Base-by-base conservation (phyloP, 2,329 filamentous ascomycete genomes). In the Cytospora piceicola region DNA sequence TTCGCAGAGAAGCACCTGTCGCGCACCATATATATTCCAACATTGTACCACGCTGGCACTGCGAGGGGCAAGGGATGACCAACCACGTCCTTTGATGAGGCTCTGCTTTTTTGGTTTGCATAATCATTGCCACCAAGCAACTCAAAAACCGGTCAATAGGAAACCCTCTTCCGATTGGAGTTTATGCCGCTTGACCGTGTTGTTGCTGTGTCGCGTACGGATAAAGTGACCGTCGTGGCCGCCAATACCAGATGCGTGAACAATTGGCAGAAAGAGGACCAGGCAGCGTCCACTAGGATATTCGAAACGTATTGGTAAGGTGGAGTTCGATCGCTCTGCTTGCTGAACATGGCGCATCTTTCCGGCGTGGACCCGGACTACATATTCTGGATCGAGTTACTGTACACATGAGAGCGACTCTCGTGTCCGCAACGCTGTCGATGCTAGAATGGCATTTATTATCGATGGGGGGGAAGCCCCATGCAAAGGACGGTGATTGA, bases 21-120 rank as follows among this genome's bases (percentile, higher is more conserved):
- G n/a, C n/a, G n/a, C n/a, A n/a, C n/a, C n/a, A n/a, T n/a, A n/a
- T n/a, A n/a, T 27, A 34, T 36, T 29, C 12, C 53, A 63, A 51
- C 22, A 36, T 57, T 63, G 30, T 53, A 57, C 53, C n/a, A 14
- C 53, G 56, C 51, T 32, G 46, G 52, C 52, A 34, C 27, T 34
- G 39, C 39, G 49, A 29, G 11, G 34, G 39, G 39, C 56, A 27
- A 27, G 14, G 27, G 57, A 63, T 27, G 49, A 34, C 55, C 60
- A 39, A 63, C 8, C 9, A n/a, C 15, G 14, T 29, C 29, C 20
- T 29, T 12, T 32, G n/a, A 53, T 22, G 24, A 29, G 4, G 32
- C 55, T 51, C 7, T 54, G 36, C 24, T 55, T 55, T 36, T 24
- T 8, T 9, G 46, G 22, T 49, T n/a, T 24, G 46, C n/a, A 49